A percentile compares a stretch with the other conserved stretches of the same genome.
Conservation (phyloP, 2,329 filamentous ascomycete species). For the Trichoderma sp. region DNA sequence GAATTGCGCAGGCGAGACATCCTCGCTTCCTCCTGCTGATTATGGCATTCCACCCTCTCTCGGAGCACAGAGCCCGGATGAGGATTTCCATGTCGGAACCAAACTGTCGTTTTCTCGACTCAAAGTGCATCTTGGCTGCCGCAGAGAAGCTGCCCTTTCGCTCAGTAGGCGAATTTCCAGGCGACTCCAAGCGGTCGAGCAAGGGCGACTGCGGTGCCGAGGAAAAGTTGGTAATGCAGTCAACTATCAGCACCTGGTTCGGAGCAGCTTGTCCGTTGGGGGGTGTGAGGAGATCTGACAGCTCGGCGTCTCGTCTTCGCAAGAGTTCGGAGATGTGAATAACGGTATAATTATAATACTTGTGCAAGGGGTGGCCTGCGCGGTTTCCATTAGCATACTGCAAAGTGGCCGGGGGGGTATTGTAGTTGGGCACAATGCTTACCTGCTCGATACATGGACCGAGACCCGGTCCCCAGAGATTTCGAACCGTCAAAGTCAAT, state of each 20-base stretch:
- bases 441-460: constrained; percentile 49
- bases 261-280: constrained; percentile 30
- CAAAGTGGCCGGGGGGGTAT: background rate
- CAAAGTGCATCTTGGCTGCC: constrained; percentile 52
- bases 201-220: constrained; percentile 49
- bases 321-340: constrained; percentile 58
- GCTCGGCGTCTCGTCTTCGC: constrained; percentile 42
- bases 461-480: constrained; percentile 43
- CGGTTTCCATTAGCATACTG: background rate
- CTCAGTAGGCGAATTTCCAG: constrained; percentile 30
- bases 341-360: constrained; percentile 58
- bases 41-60: constrained; percentile 70
- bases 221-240: constrained; percentile 57
- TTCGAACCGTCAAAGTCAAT: constrained; percentile 50
- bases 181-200: constrained; percentile 34
- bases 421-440: constrained; percentile 21
- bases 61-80: constrained; percentile 68
- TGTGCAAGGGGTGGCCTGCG: constrained; percentile 60
- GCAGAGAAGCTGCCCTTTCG: constrained; percentile 41
- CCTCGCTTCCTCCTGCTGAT: constrained; percentile 64
- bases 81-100: constrained; percentile 67
- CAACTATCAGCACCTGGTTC: constrained; percentile 54
- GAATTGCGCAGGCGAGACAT: constrained; percentile 70
- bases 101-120: constrained; percentile 55
- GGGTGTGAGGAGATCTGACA: constrained; percentile 46